A percentile compares a stretch with the other conserved stretches of the same genome.
phyloP scores from a whole-genome alignment of 805 yeast genomes.

The Metschnikowia continentalis region DNA sequence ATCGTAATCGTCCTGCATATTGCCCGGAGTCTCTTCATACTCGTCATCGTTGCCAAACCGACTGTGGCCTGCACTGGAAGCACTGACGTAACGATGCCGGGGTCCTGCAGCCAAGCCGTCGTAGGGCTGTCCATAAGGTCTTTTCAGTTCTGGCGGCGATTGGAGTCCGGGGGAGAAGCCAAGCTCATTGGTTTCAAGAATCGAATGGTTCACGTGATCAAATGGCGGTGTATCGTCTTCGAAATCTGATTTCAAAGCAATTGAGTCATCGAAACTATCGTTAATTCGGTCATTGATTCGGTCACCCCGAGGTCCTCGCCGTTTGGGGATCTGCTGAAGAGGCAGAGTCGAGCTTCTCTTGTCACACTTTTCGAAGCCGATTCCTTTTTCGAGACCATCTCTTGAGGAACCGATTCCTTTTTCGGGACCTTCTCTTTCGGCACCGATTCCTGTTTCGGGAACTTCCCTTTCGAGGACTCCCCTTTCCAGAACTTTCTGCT shows the following conservation, averaged over 20 bases:
- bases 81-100: background rate
- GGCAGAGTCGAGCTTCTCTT: conserved; percentile 26
- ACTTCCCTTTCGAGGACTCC: too few relatives aligned
- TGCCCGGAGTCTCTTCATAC: background rate
- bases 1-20: background rate
- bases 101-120: background rate
- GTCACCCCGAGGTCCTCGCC: conserved; percentile 4
- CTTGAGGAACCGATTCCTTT: too few relatives aligned
- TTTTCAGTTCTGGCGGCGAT: background rate
- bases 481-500: too few relatives aligned
- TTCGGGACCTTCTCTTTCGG: too few relatives aligned
- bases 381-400: too few relatives aligned
- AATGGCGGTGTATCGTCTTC: conserved; percentile 30
- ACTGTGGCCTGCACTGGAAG: background rate
- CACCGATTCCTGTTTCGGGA: too few relatives aligned
- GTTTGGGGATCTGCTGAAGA: conserved; percentile 12
- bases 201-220: conserved; percentile 21
- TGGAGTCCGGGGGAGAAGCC: conserved; percentile 25
- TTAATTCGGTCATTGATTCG: conserved; percentile 26
- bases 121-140: background rate
- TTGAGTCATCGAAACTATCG: conserved; percentile 28
- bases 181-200: conserved; percentile 27
- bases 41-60: background rate
- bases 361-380: background rate
- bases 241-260: conserved; percentile 20